Evolutionary conservation across 2,329 filamentous ascomycete genomes (phyloP), one percentile per base, ranked within the genome.

Genomic region (Pyrenochaeta sp.): DNA sequence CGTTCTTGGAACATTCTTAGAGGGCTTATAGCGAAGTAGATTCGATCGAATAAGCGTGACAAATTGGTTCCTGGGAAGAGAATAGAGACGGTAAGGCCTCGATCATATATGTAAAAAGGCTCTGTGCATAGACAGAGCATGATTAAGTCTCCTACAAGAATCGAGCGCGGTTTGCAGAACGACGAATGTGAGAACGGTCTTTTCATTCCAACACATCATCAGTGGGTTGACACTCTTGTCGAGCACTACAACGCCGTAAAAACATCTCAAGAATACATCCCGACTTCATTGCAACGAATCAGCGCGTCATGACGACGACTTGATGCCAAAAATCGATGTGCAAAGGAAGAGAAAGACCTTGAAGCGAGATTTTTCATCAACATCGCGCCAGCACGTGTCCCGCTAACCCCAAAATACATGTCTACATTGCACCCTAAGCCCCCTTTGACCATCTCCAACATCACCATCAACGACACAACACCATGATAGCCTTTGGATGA

Each of bases 11-110:
- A 70, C 66, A 64, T 69, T 66, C 60, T 65, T 59, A 69, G 66
- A 70, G 63, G 65, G 66, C 67, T 61, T 67, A 61, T 68, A 52
- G 47, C 64, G 64, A 68, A 69, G 64, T 61, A 53, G 60, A 30
- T 47, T 52, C 55, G 63, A 17, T 69, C 66, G 66, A 54, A 60
- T 51, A 69, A 63, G 67, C 67, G 67, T 69, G 67, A 70, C 67
- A 70, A 69, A 65, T 69, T 70, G 62, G 65, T 69, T 69, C 67
- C 67, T 59, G 54, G n/a, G n/a, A n/a, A n/a, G n/a, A n/a, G n/a
- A n/a, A n/a, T n/a, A n/a, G n/a, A n/a, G n/a, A n/a, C n/a, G n/a
- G n/a, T n/a, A n/a, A n/a, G n/a, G n/a, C n/a, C n/a, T n/a, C n/a
- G n/a, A n/a, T n/a, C n/a, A n/a, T n/a, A n/a, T n/a, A n/a, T n/a